Conservation (phyloP, 2,329 filamentous ascomycete species). For the Trichoderma koningii region DNA sequence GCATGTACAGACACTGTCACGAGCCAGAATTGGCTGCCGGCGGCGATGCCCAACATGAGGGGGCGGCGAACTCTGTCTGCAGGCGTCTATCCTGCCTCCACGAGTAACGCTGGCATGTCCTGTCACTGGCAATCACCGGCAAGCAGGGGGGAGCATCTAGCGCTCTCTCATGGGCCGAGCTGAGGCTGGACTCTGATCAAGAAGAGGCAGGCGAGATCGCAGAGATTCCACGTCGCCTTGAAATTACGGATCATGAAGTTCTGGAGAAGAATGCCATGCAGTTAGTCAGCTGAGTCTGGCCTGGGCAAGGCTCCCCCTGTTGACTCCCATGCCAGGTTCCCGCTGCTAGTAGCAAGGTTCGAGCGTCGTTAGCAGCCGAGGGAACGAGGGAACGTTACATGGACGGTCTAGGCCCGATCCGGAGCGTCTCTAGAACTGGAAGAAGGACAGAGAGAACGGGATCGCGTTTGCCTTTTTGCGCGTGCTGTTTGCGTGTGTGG, state of each 20-base stretch:
- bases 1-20: not conserved
- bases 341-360: not conserved
- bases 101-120: not conserved
- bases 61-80: not conserved
- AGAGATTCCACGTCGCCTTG: not conserved
- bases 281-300: slow-evolving; percentile 19
- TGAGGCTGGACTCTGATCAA: not conserved
- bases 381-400: slow-evolving; percentile 27
- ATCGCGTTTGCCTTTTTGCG: slow-evolving; percentile 7
- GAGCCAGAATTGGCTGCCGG: slow-evolving; percentile 6
- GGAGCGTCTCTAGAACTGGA: not conserved
- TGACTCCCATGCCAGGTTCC: not conserved
- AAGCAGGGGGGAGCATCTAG: not conserved
- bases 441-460: not conserved
- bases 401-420: slow-evolving; percentile 20
- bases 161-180: slow-evolving; percentile 7
- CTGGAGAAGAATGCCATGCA: not conserved
- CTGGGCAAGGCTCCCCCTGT: not conserved
- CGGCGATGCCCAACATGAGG: slow-evolving; percentile 4
- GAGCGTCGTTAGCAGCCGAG: not conserved
- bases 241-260: not conserved
- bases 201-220: slow-evolving; percentile 4
- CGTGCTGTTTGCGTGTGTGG: not conserved
- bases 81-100: not conserved
- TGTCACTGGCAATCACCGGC: not conserved